Conservation (phyloP, 1,139 yeast genomes). For the Hansenula lynferdii region DNA sequence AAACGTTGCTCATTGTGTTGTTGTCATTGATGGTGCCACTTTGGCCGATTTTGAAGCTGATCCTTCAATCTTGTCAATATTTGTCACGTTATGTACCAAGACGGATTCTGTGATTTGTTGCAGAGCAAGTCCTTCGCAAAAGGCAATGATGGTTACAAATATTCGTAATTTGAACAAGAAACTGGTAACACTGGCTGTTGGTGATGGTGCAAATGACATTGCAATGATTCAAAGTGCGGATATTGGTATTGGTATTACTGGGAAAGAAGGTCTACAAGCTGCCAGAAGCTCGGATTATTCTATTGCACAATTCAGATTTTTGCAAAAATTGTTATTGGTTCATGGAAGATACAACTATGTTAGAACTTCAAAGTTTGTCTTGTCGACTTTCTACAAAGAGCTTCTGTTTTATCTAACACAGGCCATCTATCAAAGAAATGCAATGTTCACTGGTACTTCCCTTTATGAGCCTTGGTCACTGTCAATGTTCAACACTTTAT, state of each 20-base stretch:
- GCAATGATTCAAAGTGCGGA: slow-evolving; percentile 99
- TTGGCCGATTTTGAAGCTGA: slow-evolving; percentile 69
- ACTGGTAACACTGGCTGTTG: slow-evolving; percentile 89
- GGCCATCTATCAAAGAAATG: slow-evolving; percentile 78
- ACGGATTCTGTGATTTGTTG: slow-evolving; percentile 93
- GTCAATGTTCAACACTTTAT: slow-evolving; percentile 94
- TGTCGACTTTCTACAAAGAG: slow-evolving; percentile 95
- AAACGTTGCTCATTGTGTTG: slow-evolving; percentile 85
- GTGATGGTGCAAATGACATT: slow-evolving; percentile 99
- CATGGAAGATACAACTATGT: slow-evolving; percentile 96
- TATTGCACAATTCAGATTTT: slow-evolving; percentile 86
- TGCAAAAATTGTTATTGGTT: slow-evolving; percentile 77
- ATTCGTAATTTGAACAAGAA: slow-evolving; percentile 62
- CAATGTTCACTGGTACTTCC: slow-evolving; percentile 90
- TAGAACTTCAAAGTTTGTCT: slow-evolving; percentile 85
- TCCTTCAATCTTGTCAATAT: slow-evolving; percentile 62
- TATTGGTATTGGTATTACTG: slow-evolving; percentile 96
- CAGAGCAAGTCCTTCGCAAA: slow-evolving; percentile 95
- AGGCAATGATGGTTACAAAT: slow-evolving; percentile 80
- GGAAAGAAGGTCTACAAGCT: slow-evolving; percentile 95
- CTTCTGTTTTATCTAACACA: slow-evolving; percentile 85
- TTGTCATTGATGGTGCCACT: slow-evolving; percentile 91
- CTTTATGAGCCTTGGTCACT: slow-evolving; percentile 94
- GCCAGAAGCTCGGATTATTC: slow-evolving; percentile 95
- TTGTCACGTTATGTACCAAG: slow-evolving; percentile 77